Conservation (phyloP, 2,329 filamentous ascomycete species). For the Colletotrichum agaves region DNA sequence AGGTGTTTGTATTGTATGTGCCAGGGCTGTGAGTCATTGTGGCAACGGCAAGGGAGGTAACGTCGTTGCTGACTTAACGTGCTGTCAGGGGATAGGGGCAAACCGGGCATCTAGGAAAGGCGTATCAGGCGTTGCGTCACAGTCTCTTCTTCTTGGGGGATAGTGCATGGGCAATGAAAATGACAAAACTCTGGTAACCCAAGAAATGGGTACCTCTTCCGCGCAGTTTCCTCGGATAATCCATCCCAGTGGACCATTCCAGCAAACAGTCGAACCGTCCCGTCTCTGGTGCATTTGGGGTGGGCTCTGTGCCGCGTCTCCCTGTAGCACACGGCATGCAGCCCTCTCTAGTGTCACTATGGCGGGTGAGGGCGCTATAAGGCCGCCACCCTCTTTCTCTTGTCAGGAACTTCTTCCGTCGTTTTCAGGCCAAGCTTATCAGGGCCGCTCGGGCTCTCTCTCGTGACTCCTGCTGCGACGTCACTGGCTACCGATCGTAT, state of each 20-base stretch:
- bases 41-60: neutral
- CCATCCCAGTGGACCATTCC: neutral
- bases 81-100: neutral
- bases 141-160: neutral
- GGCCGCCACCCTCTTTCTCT: neutral
- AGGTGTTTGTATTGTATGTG: conserved; percentile 43
- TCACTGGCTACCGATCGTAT: too few relatives aligned
- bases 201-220: neutral
- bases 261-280: neutral
- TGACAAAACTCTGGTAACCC: neutral
- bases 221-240: neutral
- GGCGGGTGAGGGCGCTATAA: neutral
- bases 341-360: too few relatives aligned
- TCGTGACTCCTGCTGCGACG: too few relatives aligned
- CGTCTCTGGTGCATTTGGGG: neutral
- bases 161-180: neutral
- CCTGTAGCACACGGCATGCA: conserved; percentile 5
- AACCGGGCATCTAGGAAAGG: neutral
- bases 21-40: conserved; percentile 41
- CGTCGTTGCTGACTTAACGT: neutral
- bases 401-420: conserved; percentile 1
- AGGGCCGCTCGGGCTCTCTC: too few relatives aligned
- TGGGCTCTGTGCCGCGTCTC: neutral
- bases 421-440: conserved; percentile 1
- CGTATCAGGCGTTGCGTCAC: neutral